These are phyloP conservation scores for Phytophthora idaei DNA, from an alignment of 352 stramenopile species.

Conservation along the genomic window DNA sequence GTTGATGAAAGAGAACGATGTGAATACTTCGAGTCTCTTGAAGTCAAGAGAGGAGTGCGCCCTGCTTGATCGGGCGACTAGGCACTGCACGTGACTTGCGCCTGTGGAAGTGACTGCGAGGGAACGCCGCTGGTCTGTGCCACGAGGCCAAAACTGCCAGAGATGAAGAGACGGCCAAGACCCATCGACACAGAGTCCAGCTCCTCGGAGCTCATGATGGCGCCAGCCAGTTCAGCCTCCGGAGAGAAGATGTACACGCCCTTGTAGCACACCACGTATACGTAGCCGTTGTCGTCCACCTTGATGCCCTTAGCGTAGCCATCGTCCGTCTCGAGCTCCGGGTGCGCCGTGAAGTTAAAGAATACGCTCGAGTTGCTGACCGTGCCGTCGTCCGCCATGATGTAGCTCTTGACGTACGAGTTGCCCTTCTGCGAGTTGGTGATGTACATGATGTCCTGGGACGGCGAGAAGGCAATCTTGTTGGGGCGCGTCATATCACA, in stretches of 20 bases:
- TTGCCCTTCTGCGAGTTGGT: conserved; percentile 80
- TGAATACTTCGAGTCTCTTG: conserved; percentile 40
- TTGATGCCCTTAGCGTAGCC: conserved; percentile 79
- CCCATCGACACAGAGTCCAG: conserved; percentile 69
- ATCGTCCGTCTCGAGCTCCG: conserved; percentile 60
- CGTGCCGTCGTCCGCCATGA: conserved; percentile 58
- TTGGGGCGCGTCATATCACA: conserved; percentile 82
- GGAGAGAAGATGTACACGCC: conserved; percentile 75
- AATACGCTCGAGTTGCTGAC: conserved; percentile 59
- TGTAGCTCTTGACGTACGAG: conserved; percentile 81
- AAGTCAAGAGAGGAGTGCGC: conserved; percentile 21
- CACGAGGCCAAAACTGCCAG: conserved; percentile 69
- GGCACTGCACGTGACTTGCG: conserved; percentile 51
- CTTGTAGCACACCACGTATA: conserved; percentile 80
- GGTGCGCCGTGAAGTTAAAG: conserved; percentile 80
- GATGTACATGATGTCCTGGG: conserved; percentile 79
- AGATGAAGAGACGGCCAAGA: conserved; percentile 78
- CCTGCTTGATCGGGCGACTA: conserved; percentile 17
- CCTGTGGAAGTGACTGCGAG: conserved; percentile 34
- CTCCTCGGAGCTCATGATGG: conserved; percentile 57
- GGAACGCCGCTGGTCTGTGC: conserved; percentile 58
- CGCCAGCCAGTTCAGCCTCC: conserved; percentile 56
- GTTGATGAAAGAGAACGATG: conserved; percentile 30
- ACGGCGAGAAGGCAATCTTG: conserved; percentile 81
- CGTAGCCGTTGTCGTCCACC: conserved; percentile 71